phyloP scores from a whole-genome alignment of 2,329 filamentous ascomycete genomes.

The Leptographium procerum region DNA sequence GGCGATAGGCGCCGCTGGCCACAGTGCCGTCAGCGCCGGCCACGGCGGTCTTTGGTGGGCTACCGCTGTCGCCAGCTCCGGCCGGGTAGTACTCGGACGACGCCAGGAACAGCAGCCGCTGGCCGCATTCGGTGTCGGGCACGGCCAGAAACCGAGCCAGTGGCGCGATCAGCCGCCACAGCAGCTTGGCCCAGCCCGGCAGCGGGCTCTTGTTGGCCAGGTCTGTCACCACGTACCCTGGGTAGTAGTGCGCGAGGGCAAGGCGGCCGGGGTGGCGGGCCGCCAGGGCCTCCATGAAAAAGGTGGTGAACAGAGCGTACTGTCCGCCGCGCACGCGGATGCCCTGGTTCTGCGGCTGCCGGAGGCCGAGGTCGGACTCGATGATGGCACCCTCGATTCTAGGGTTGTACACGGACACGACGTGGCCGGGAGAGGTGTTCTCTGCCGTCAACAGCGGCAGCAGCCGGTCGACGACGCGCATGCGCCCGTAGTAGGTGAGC shows the following conservation, averaged over 20 bases:
- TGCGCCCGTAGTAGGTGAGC: conserved; percentile 21
- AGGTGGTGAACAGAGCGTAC: neutral
- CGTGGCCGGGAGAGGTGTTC: conserved; percentile 2
- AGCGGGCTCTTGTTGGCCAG: neutral
- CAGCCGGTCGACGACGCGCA: conserved; percentile 20
- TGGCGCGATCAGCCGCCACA: neutral
- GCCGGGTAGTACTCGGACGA: neutral
- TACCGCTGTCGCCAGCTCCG: neutral
- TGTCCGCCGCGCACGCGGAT: neutral
- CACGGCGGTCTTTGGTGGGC: neutral
- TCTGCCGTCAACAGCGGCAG: conserved; percentile 18
- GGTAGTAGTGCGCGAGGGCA: conserved; percentile 8
- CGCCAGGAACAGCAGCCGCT: conserved; percentile 2
- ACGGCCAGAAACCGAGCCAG: neutral
- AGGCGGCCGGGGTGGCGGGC: conserved; percentile 1
- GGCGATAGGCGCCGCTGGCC: conserved; percentile 7
- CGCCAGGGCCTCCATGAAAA: conserved; percentile 5
- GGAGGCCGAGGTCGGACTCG: conserved; percentile 4
- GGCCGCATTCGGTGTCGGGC: conserved; percentile 1
- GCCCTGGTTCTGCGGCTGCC: neutral
- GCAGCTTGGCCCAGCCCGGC: neutral
- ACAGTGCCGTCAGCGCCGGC: neutral
- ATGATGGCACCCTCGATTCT: conserved; percentile 1
- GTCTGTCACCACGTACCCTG: conserved; percentile 4
- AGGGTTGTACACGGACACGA: conserved; percentile 21